phyloP scores from a whole-genome alignment of 768 basidiomycete genomes.

The Serpula lacrymans region DNA sequence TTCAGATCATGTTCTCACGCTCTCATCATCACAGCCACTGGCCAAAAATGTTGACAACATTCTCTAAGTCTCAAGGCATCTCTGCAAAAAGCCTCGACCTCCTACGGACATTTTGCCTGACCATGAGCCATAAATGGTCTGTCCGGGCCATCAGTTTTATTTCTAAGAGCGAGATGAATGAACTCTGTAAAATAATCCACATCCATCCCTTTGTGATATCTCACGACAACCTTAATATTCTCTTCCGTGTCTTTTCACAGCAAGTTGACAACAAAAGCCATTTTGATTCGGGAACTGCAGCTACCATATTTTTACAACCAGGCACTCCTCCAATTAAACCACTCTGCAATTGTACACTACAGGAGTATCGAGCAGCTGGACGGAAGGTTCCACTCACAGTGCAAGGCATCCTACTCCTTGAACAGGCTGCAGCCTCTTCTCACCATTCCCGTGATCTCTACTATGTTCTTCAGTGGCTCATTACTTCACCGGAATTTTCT shows the following conservation, averaged over 20 bases:
- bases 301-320: constrained; percentile 28
- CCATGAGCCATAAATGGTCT: constrained; percentile 6
- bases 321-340: constrained; percentile 12
- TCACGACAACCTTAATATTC: constrained; percentile 37
- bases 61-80: neutral
- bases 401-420: constrained; percentile 19
- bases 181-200: constrained; percentile 10
- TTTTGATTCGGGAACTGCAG: constrained; percentile 35
- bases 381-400: constrained; percentile 18
- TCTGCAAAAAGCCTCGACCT: constrained; percentile 2
- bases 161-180: constrained; percentile 1
- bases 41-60: constrained; percentile 1
- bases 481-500: constrained; percentile 26
- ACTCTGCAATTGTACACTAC: constrained; percentile 15
- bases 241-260: constrained; percentile 36
- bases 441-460: constrained; percentile 13
- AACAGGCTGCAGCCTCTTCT: constrained; percentile 7
- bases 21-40: neutral
- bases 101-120: constrained; percentile 1
- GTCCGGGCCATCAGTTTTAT: neutral
- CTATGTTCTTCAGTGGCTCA: constrained; percentile 24
- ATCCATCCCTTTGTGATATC: constrained; percentile 27
- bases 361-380: constrained; percentile 17
- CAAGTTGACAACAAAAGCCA: constrained; percentile 31
- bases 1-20: neutral